Evolutionary conservation across 1,284 basidiomycete species (phyloP).

Genomic region (Retiboletus flavoniger): DNA sequence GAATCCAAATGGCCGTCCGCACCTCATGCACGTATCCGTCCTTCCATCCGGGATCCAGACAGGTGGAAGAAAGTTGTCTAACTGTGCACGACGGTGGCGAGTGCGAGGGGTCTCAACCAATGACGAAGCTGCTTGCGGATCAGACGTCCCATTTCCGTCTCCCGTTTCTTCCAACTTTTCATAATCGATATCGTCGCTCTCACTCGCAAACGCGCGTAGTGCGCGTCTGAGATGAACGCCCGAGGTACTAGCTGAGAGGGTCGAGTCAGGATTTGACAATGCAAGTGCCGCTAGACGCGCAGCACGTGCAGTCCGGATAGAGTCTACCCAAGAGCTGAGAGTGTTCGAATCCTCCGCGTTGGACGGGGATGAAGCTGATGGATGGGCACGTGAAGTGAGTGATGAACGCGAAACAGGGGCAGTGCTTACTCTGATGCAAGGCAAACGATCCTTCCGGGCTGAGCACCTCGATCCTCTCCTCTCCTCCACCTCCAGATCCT

Average conservation of each 20-base stretch:
- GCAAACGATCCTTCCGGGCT: constrained; percentile 79
- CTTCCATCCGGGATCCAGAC: constrained; percentile 90
- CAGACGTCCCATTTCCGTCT: constrained; percentile 17
- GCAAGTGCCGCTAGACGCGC: constrained; percentile 67
- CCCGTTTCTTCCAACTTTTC: constrained; percentile 19
- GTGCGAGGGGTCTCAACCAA: neutral
- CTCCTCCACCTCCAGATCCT: constrained; percentile 26
- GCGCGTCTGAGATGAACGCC: constrained; percentile 70
- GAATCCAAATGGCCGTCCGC: constrained; percentile 75
- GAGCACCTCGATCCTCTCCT: constrained; percentile 66
- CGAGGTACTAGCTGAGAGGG: constrained; percentile 71
- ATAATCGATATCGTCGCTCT: constrained; percentile 17
- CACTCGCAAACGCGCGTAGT: constrained; percentile 60
- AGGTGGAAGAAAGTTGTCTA: constrained; percentile 88
- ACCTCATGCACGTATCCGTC: constrained; percentile 81
- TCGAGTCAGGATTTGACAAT: constrained; percentile 71
- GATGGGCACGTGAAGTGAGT: neutral
- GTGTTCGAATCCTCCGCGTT: constrained; percentile 3
- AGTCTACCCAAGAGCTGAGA: constrained; percentile 55
- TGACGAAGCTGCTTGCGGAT: constrained; percentile 24
- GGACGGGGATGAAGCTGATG: constrained; percentile 8
- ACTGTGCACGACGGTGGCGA: constrained; percentile 25
- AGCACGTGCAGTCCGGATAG: constrained; percentile 71
- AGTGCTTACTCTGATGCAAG: constrained; percentile 58
- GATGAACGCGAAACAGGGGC: neutral